Evolutionary conservation across 495 filamentous ascomycete species (phyloP).

Genomic region (Lineolata rhizophorae): DNA sequence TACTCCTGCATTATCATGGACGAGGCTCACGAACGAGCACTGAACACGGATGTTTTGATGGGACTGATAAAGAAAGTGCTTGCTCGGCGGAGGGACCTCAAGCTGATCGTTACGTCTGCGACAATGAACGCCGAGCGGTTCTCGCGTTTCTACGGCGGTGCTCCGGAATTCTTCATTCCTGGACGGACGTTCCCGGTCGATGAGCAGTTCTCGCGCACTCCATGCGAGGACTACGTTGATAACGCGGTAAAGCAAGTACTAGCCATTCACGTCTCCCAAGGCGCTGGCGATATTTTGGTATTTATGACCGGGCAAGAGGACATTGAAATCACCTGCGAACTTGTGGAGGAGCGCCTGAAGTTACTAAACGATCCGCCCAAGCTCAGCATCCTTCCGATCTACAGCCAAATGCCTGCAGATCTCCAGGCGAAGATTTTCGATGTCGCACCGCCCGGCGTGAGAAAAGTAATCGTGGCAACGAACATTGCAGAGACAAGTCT

Average conservation of each 20-base stretch:
- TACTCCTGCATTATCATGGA: constrained; percentile 99
- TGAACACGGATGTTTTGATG: constrained; percentile 96
- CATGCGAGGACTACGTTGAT: constrained; percentile 95
- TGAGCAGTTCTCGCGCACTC: constrained; percentile 83
- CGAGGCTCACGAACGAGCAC: constrained; percentile 88
- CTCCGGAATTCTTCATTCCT: constrained; percentile 91
- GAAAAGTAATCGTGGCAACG: constrained; percentile 95
- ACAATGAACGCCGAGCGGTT: constrained; percentile 98
- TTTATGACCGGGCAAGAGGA: constrained; percentile 99
- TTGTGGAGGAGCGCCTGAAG: constrained; percentile 73
- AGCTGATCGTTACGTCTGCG: constrained; percentile 92
- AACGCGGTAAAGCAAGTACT: constrained; percentile 91
- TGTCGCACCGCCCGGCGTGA: constrained; percentile 64
- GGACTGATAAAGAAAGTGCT: constrained; percentile 94
- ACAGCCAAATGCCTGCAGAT: constrained; percentile 98
- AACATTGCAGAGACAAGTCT: constrained; percentile 97
- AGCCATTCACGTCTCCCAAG: constrained; percentile 91
- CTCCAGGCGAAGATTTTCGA: constrained; percentile 97
- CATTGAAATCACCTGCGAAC: constrained; percentile 89
- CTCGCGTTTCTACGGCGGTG: constrained; percentile 91
- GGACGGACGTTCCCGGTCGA: constrained; percentile 96
- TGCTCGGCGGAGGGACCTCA: constrained; percentile 71
- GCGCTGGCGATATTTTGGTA: constrained; percentile 78
- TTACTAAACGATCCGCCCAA: constrained; percentile 87
- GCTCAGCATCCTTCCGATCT: constrained; percentile 88